Evolutionary conservation across 1,284 basidiomycete species (phyloP).

Genomic region (Lentinus polychrous): DNA sequence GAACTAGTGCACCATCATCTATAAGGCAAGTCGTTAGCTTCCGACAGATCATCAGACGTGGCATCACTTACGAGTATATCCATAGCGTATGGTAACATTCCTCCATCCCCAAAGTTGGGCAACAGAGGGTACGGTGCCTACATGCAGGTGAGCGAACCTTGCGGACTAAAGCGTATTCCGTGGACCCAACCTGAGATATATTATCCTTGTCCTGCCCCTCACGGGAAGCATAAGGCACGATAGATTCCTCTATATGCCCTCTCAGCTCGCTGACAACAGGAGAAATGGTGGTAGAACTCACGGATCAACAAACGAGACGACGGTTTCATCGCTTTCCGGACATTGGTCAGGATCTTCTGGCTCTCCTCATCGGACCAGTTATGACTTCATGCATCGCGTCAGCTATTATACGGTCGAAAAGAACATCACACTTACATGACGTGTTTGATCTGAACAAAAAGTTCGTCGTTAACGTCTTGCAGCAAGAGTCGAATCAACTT

Average conservation of each 20-base stretch:
- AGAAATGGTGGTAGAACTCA: constrained; percentile 8
- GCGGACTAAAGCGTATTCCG: not conserved
- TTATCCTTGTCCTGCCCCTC: not conserved
- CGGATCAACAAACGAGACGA: constrained; percentile 17
- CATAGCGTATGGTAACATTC: constrained; percentile 19
- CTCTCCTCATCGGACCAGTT: constrained; percentile 22
- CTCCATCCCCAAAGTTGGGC: constrained; percentile 18
- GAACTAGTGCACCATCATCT: constrained; percentile 10
- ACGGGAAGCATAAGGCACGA: constrained; percentile 12
- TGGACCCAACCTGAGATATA: not conserved
- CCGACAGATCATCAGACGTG: not conserved
- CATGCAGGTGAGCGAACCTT: not conserved
- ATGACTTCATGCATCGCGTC: constrained; percentile 13
- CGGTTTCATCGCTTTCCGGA: constrained; percentile 17
- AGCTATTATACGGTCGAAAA: no score
- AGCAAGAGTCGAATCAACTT: not conserved
- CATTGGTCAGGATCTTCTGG: constrained; percentile 19
- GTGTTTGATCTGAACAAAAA: not conserved
- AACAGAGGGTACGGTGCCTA: not conserved
- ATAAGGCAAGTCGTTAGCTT: not conserved
- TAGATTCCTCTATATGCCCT: constrained; percentile 15
- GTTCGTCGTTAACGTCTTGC: not conserved
- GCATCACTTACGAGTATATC: not conserved
- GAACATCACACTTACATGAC: not conserved
- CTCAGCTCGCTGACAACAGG: not conserved